Evolutionary conservation across 805 yeast genomes (phyloP).

Genomic region (Candida golubevii): DNA sequence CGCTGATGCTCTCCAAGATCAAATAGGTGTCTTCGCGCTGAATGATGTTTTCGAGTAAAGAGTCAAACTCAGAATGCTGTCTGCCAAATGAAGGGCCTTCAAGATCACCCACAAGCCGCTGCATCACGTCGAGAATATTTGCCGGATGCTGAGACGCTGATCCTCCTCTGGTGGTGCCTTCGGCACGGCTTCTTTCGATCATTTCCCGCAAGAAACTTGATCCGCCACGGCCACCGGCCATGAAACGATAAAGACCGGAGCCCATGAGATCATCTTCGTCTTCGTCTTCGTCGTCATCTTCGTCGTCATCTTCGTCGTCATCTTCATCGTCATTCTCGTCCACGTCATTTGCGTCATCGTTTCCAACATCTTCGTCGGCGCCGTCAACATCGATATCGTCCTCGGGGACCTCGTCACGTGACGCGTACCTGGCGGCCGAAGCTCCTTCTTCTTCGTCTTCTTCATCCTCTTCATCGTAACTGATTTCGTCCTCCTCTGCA

Average conservation of each 20-base stretch:
- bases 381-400: not conserved
- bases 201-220: conserved; percentile 9
- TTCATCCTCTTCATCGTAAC: no score
- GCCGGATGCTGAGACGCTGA: conserved; percentile 1
- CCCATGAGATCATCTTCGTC: conserved; percentile 9
- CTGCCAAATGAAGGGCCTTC: conserved; percentile 16
- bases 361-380: not conserved
- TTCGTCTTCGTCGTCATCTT: conserved; percentile 6
- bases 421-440: not conserved
- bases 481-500: no score
- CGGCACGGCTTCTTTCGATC: conserved; percentile 7
- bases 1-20: conserved; percentile 60
- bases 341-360: not conserved
- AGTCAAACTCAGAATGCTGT: conserved; percentile 26
- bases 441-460: no score
- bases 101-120: conserved; percentile 32
- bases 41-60: conserved; percentile 34
- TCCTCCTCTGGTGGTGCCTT: not conserved
- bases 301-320: conserved; percentile 1
- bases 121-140: conserved; percentile 31
- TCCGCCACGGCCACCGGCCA: conserved; percentile 6
- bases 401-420: not conserved
- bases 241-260: conserved; percentile 13
- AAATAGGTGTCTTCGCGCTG: conserved; percentile 55
- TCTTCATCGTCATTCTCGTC: not conserved